phyloP scores from a whole-genome alignment of 345 rosid species.

The Pelargonium nanum region DNA sequence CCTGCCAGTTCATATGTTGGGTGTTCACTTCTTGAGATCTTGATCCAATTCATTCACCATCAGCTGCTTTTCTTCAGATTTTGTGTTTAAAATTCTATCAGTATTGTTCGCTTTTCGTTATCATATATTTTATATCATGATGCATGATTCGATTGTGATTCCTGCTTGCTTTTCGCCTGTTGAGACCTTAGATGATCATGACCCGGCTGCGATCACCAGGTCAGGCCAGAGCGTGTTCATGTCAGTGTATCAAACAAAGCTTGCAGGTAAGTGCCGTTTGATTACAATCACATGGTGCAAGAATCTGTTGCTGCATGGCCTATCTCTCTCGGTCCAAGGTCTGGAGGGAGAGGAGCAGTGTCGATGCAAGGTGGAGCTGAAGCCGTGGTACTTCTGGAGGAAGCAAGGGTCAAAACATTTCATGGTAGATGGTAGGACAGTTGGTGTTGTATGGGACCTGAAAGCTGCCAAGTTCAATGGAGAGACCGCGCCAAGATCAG shows the following conservation, averaged over 20 bases:
- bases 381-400: constrained; percentile 56
- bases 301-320: constrained; percentile 36
- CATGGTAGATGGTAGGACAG: constrained; percentile 21
- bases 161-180: constrained; percentile 38
- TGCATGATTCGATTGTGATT: constrained; percentile 37
- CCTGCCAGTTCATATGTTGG: no score
- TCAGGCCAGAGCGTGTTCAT: constrained; percentile 33
- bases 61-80: neutral
- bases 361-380: constrained; percentile 36
- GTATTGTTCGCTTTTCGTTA: neutral
- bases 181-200: constrained; percentile 21
- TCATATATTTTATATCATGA: constrained; percentile 4
- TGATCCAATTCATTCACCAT: constrained; percentile 5
- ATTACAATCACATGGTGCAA: constrained; percentile 50
- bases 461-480: constrained; percentile 42
- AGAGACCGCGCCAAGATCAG: constrained; percentile 38
- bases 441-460: constrained; percentile 45
- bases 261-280: constrained; percentile 29
- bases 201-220: constrained; percentile 28
- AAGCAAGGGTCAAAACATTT: constrained; percentile 49
- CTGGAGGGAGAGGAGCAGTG: constrained; percentile 12
- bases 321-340: constrained; percentile 36
- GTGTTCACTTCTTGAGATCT: constrained; percentile 9
- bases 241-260: constrained; percentile 38
- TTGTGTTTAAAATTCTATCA: no score